A percentile compares a stretch with the other conserved stretches of the same genome.
Evolutionary conservation across 768 basidiomycete genomes (phyloP).

Genomic region (Panellus pusillus): DNA sequence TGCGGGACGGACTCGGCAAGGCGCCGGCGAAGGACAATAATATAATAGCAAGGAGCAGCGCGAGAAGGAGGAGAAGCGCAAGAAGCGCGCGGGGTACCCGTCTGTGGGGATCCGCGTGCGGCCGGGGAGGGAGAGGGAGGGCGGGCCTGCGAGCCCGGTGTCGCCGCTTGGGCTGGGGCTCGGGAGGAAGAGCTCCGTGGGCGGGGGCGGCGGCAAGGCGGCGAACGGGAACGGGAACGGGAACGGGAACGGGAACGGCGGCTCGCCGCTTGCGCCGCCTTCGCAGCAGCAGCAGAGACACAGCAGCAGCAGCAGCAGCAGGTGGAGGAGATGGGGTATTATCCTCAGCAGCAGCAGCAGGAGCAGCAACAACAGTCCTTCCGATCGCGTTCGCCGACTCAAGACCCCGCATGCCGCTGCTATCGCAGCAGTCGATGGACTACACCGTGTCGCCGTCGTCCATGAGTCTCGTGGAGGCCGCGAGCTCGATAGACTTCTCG

Average conservation of each 20-base stretch:
- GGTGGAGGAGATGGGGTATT: conserved; percentile 13
- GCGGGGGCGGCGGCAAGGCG: too few species aligned
- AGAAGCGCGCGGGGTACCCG: conserved; percentile 41
- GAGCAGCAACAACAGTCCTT: conserved; percentile 13
- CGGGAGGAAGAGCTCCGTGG: background rate
- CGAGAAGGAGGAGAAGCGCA: conserved; percentile 39
- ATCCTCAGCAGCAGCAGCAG: conserved; percentile 5
- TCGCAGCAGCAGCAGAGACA: conserved; percentile 9
- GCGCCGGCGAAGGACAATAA: background rate
- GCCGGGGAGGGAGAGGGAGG: conserved; percentile 38
- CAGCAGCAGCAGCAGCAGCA: background rate
- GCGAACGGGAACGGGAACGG: too few species aligned
- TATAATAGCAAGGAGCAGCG: too few species aligned
- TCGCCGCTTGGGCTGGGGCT: background rate
- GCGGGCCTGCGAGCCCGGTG: conserved; percentile 15
- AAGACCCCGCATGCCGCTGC: too few species aligned
- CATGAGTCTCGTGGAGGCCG: conserved; percentile 6
- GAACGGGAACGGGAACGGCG: too few species aligned
- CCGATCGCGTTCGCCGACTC: conserved; percentile 25
- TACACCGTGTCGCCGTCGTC: conserved; percentile 12
- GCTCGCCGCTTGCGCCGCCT: background rate
- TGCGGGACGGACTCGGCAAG: background rate
- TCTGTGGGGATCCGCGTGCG: conserved; percentile 49
- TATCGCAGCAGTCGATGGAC: conserved; percentile 5
- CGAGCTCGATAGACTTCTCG: conserved; percentile 23